A percentile compares a stretch with the other conserved stretches of the same genome.
phyloP scores from a whole-genome alignment of 2,329 filamentous ascomycete genomes.

The Cercospora zeina region DNA sequence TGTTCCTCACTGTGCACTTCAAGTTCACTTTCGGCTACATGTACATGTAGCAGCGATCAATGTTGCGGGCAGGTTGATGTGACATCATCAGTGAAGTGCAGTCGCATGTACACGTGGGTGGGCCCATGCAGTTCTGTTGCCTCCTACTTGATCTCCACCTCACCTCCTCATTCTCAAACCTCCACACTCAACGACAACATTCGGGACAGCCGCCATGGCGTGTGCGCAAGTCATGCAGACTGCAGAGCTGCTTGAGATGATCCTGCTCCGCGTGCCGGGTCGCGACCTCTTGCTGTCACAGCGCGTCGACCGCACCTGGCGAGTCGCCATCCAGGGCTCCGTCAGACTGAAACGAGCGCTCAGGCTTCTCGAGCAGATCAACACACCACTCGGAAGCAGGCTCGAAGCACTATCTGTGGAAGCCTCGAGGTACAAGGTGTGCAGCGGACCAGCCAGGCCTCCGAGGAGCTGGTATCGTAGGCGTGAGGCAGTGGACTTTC shows the following conservation, averaged over 20 bases:
- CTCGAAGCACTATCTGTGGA: no score
- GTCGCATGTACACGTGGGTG: no score
- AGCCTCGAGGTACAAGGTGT: no score
- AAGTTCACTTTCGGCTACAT: no score
- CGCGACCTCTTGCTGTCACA: constrained; percentile 8
- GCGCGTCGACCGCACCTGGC: constrained; percentile 7
- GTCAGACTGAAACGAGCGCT: neutral
- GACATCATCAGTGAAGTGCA: neutral
- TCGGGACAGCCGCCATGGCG: neutral
- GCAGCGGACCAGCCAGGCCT: no score
- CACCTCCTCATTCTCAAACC: neutral
- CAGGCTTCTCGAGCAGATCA: neutral
- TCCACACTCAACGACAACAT: neutral
- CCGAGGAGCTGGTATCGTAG: no score
- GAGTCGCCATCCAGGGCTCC: neutral
- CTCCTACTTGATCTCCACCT: neutral
- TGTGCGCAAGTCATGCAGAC: neutral
- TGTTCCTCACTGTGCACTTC: no score
- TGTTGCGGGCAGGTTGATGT: neutral
- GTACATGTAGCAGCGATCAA: no score
- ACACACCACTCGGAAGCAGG: no score
- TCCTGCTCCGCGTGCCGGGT: neutral
- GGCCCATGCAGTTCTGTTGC: no score
- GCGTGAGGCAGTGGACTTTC: no score
- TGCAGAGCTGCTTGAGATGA: constrained; percentile 12